Percentiles rank a stretch among this genome's conserved stretches.
Evolutionary conservation across 164 flowering plant genomes (phyloP).

Genomic region (Chimonanthus praecox): DNA sequence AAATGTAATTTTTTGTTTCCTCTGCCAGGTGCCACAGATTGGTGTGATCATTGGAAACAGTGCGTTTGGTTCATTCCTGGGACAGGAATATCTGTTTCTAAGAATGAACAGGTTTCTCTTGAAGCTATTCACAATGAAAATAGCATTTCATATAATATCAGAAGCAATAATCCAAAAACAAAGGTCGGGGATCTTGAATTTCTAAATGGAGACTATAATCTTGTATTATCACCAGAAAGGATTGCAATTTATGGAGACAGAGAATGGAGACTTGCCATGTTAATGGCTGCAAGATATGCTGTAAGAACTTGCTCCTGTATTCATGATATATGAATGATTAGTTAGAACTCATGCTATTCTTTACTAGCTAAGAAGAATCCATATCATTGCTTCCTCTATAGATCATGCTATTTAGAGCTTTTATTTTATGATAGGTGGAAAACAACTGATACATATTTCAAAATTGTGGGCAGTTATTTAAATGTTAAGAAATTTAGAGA

Average conservation of each 20-base stretch:
- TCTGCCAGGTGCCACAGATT: slow-evolving; percentile 41
- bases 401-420: neutral
- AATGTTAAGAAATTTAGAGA: neutral
- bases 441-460: neutral
- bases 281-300: slow-evolving; percentile 43
- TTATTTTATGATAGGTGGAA: neutral
- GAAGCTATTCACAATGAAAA: slow-evolving; percentile 64
- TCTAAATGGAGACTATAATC: slow-evolving; percentile 23
- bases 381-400: neutral
- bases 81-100: slow-evolving; percentile 42
- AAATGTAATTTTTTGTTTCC: neutral
- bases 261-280: slow-evolving; percentile 63
- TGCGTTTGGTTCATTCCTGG: slow-evolving; percentile 84
- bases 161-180: slow-evolving; percentile 12
- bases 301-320: slow-evolving; percentile 38
- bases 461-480: neutral
- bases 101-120: slow-evolving; percentile 52
- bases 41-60: slow-evolving; percentile 99
- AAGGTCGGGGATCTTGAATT: slow-evolving; percentile 15
- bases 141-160: slow-evolving; percentile 53
- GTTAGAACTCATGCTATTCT: too few species aligned
- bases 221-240: slow-evolving; percentile 70
- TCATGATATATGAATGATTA: neutral
- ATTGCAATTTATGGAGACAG: slow-evolving; percentile 76
- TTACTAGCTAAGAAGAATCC: neutral